A percentile compares a stretch with the other conserved stretches of the same genome.
phyloP scores from a whole-genome alignment of 2,329 filamentous ascomycete species.

The Daldinia sp. region DNA sequence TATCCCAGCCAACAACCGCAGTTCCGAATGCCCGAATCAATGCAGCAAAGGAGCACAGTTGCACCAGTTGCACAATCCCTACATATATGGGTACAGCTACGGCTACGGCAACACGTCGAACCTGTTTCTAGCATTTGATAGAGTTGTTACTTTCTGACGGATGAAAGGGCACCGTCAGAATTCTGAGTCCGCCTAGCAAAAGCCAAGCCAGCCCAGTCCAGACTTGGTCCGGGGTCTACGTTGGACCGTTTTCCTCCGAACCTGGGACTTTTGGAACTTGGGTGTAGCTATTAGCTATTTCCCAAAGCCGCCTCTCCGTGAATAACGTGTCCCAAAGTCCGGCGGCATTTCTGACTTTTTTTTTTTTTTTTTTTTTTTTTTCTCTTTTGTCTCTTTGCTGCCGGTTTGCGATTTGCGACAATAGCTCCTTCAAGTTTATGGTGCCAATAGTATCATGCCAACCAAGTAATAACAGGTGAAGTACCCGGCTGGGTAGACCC shows the following conservation, averaged over 20 bases:
- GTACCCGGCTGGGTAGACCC: conserved; percentile 3
- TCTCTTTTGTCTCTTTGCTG: not conserved
- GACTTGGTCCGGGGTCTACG: conserved; percentile 25
- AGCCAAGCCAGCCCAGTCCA: conserved; percentile 30
- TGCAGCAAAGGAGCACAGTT: conserved; percentile 30
- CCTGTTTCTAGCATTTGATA: conserved; percentile 8
- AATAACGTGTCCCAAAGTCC: conserved; percentile 29
- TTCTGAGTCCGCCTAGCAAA: conserved; percentile 27
- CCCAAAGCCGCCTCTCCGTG: conserved; percentile 18
- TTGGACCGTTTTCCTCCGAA: conserved; percentile 19
- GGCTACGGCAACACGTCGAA: conserved; percentile 34
- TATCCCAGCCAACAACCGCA: conserved; percentile 33
- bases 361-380: not conserved
- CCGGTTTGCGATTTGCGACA: not conserved
- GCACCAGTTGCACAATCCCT: conserved; percentile 31
- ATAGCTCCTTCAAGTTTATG: conserved; percentile 23
- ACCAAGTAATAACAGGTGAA: not conserved
- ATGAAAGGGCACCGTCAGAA: conserved; percentile 10
- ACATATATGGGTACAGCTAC: conserved; percentile 37
- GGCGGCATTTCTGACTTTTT: not conserved
- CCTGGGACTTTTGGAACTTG: conserved; percentile 15
- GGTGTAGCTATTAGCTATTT: not conserved
- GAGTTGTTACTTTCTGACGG: conserved; percentile 12
- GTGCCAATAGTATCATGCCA: conserved; percentile 28
- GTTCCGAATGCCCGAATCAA: conserved; percentile 41